Conservation (phyloP, 139 green algal species). For the Chlamydomonas sp. region DNA sequence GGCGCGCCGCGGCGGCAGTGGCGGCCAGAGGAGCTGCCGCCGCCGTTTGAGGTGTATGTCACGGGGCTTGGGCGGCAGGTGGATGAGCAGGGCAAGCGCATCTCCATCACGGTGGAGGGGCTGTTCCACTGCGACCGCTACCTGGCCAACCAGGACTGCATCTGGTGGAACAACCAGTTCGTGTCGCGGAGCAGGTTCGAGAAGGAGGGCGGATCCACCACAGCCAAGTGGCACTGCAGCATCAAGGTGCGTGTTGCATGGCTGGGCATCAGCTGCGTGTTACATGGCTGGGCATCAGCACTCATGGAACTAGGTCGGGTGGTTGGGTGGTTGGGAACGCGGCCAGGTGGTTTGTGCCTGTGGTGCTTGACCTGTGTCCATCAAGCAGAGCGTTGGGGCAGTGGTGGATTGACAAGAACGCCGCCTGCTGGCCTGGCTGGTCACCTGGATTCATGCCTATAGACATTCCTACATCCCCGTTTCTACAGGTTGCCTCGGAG, state of each 20-base stretch:
- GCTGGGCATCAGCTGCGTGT: background rate
- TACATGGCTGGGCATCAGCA: too few relatives aligned
- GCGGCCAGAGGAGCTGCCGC: slow-evolving; percentile 3
- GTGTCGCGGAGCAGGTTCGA: slow-evolving; percentile 17
- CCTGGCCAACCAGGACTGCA: slow-evolving; percentile 27
- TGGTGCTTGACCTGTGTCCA: too few relatives aligned
- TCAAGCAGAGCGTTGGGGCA: too few relatives aligned
- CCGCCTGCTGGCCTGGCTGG: background rate
- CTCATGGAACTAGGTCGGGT: background rate
- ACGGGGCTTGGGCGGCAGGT: slow-evolving; percentile 11
- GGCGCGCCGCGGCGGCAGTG: background rate
- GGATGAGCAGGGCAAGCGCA: slow-evolving; percentile 1
- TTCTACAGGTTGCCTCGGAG: background rate
- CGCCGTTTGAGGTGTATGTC: slow-evolving; percentile 12
- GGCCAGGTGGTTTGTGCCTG: background rate
- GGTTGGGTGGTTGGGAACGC: background rate
- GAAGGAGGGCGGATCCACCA: slow-evolving; percentile 32
- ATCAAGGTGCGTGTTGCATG: slow-evolving; percentile 9
- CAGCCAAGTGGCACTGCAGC: slow-evolving; percentile 36
- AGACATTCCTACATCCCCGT: background rate
- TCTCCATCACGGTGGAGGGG: slow-evolving; percentile 6
- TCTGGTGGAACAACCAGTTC: slow-evolving; percentile 21
- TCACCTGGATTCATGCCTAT: background rate
- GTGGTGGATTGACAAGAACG: background rate
- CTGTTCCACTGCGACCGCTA: slow-evolving; percentile 20